Evolutionary conservation across 768 basidiomycete genomes (phyloP).

Genomic region (Boletus bicolor): DNA sequence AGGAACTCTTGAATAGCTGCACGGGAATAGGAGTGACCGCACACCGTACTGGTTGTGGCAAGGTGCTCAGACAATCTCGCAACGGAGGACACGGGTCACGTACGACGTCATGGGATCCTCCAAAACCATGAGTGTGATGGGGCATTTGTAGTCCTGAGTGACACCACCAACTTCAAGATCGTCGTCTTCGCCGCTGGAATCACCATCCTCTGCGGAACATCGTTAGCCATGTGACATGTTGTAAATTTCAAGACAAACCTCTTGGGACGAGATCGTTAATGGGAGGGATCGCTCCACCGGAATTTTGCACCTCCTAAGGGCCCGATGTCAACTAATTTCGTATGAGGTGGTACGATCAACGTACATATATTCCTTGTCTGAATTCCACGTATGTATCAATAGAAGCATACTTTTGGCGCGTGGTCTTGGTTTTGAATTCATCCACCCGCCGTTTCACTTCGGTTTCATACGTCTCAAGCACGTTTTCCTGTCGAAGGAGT

Average conservation of each 20-base stretch:
- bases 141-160: constrained; percentile 81
- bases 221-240: background rate
- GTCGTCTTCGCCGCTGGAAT: constrained; percentile 80
- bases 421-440: constrained; percentile 56
- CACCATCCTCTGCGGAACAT: constrained; percentile 60
- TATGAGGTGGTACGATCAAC: constrained; percentile 22
- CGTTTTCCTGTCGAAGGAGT: constrained; percentile 43
- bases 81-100: constrained; percentile 23
- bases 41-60: constrained; percentile 46
- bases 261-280: constrained; percentile 66
- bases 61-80: constrained; percentile 2
- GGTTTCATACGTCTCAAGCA: constrained; percentile 47
- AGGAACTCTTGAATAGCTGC: constrained; percentile 69
- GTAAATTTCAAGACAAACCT: constrained; percentile 42
- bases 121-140: constrained; percentile 65
- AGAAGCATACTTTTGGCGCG: constrained; percentile 77
- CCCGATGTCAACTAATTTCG: constrained; percentile 6
- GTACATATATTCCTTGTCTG: constrained; percentile 64
- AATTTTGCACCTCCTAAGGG: constrained; percentile 61
- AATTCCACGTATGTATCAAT: constrained; percentile 57
- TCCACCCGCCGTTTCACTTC: constrained; percentile 42
- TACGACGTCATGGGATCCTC: constrained; percentile 82
- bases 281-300: constrained; percentile 70
- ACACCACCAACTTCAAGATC: constrained; percentile 87
- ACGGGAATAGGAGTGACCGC: constrained; percentile 81